Base-by-base conservation (phyloP, 2,329 filamentous ascomycete species). In the Diaporthe ampelina region DNA sequence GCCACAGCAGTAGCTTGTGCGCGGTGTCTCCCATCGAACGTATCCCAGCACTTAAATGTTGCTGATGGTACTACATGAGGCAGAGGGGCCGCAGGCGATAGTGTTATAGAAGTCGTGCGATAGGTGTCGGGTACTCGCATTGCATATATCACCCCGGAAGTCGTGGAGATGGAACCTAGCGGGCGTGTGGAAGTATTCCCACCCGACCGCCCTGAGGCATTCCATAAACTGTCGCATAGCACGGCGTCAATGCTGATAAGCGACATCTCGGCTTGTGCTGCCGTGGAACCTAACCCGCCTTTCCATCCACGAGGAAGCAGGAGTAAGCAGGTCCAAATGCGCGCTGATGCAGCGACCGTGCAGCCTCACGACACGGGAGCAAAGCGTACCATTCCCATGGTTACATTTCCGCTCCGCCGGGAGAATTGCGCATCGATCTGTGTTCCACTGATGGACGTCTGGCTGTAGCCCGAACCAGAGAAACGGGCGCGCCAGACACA, bases 1-100 rank as follows among this genome's bases (percentile, higher is more conserved):
- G 21, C 13, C 63, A 67, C 63, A 68, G 32, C 63, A 68, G 63
- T 68, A 68, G 63, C 63, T 68, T 54, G 29, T 19, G n/a, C 48
- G n/a, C 48, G n/a, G 29, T 52, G 45, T 35, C 15, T 68, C 32
- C 40, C n/a, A 52, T 37, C 37, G 63, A 35, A n/a, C 63, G 48
- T n/a, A 26, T 24, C 17, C 32, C 37, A 54, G n/a, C 32, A 29
- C 63, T 24, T 13, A 9, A 13, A 54, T 15, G n/a, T 5, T 54
- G 32, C 40, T 68, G 9, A 17, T 15, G n/a, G 32, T 26, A 45
- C 32, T 54, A 54, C 63, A 40, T n/a, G 32, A 32, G 15, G 45
- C 37, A 13, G 29, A 67, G 32, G 32, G 63, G 32, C n/a, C 24
- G 61, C 19, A 35, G 29, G 29, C 43, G 10, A 5, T 48, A 13